phyloP scores from a whole-genome alignment of 768 basidiomycete species.

The Hebeloma cylindrosporum region DNA sequence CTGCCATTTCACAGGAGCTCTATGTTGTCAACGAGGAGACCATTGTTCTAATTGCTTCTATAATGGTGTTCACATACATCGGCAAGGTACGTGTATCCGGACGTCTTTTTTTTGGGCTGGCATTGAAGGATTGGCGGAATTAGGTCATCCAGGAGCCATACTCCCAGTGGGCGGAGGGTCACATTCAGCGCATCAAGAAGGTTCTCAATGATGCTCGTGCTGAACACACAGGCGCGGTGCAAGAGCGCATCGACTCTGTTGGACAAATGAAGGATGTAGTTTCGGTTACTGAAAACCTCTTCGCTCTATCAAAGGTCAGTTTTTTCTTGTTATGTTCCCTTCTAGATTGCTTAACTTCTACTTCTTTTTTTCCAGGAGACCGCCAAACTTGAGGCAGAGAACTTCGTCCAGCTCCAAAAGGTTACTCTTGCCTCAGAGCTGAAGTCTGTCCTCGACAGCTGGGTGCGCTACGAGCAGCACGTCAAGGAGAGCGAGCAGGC shows the following conservation, averaged over 20 bases:
- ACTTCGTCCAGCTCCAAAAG: conserved; percentile 90
- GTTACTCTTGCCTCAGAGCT: conserved; percentile 83
- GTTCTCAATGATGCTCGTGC: conserved; percentile 80
- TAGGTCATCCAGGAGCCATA: conserved; percentile 85
- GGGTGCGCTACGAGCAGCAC: conserved; percentile 98
- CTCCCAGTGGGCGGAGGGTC: conserved; percentile 86
- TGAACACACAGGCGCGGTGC: conserved; percentile 91
- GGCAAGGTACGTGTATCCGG: conserved; percentile 61
- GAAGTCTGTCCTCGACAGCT: conserved; percentile 93
- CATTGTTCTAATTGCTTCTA: conserved; percentile 80
- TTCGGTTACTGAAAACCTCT: conserved; percentile 85
- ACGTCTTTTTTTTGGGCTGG: conserved; percentile 6
- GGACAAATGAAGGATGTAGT: conserved; percentile 96
- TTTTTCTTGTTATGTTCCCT: neutral
- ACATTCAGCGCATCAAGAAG: conserved; percentile 80
- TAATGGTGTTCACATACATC: conserved; percentile 80
- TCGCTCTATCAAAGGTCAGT: conserved; percentile 85
- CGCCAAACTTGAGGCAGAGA: conserved; percentile 83
- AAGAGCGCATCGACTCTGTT: conserved; percentile 89
- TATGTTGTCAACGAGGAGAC: conserved; percentile 98
- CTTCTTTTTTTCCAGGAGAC: conserved; percentile 69
- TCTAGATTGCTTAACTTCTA: neutral
- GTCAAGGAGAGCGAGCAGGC: conserved; percentile 95
- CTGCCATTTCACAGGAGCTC: conserved; percentile 95
- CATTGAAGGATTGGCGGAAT: conserved; percentile 7